Conservation (phyloP, 2,329 filamentous ascomycete genomes). For the Calycina marina region DNA sequence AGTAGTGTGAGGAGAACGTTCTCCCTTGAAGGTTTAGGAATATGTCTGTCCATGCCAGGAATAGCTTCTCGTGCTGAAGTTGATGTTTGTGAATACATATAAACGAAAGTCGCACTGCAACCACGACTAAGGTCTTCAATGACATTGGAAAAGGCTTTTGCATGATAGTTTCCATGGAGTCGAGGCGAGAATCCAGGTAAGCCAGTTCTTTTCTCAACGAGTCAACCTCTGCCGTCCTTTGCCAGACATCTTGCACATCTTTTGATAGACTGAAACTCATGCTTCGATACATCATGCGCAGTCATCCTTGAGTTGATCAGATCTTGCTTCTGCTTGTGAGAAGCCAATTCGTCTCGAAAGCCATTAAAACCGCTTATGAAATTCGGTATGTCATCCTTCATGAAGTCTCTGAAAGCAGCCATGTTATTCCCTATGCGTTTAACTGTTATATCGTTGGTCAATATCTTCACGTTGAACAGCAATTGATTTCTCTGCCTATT, state of each 20-base stretch:
- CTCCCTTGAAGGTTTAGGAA: too few relatives aligned
- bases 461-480: slow-evolving; percentile 19
- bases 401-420: slow-evolving; percentile 18
- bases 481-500: slow-evolving; percentile 17
- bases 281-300: neutral
- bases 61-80: too few relatives aligned
- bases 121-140: too few relatives aligned
- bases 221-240: neutral
- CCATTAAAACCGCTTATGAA: neutral
- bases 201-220: slow-evolving; percentile 2
- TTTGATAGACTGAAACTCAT: neutral
- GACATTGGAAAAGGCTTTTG: neutral
- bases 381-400: slow-evolving; percentile 5
- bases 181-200: slow-evolving; percentile 1
- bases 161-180: neutral
- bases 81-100: too few relatives aligned
- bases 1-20: too few relatives aligned
- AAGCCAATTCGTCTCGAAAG: neutral
- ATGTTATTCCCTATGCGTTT: slow-evolving; percentile 18
- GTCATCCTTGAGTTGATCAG: neutral
- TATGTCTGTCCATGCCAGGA: too few relatives aligned
- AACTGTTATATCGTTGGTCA: slow-evolving; percentile 16
- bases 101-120: too few relatives aligned
- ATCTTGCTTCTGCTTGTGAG: neutral
- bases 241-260: neutral